phyloP scores from a whole-genome alignment of 2,329 filamentous ascomycete species.

The Spiromastix sp. region DNA sequence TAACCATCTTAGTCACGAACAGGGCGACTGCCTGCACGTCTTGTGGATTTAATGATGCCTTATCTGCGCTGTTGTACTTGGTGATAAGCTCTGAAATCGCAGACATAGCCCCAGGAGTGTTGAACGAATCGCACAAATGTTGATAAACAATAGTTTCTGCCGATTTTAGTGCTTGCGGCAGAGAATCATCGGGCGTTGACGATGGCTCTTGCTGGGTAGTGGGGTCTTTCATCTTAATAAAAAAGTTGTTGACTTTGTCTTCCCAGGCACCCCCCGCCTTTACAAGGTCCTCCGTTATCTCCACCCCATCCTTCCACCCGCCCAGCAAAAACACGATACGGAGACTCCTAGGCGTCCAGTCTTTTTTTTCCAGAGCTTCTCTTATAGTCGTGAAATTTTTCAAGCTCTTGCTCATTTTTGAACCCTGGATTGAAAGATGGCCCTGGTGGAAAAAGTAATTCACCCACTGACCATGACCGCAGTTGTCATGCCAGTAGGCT shows the following conservation, averaged over 20 bases:
- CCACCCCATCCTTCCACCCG: conserved; percentile 81
- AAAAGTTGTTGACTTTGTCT: conserved; percentile 62
- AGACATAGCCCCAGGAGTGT: conserved; percentile 71
- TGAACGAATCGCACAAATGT: conserved; percentile 74
- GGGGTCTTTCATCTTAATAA: conserved; percentile 47
- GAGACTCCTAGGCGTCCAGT: conserved; percentile 69
- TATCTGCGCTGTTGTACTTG: conserved; percentile 55
- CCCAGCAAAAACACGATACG: conserved; percentile 81
- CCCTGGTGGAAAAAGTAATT: conserved; percentile 97
- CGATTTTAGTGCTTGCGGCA: conserved; percentile 40
- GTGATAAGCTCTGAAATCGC: conserved; percentile 69
- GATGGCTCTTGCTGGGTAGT: conserved; percentile 17
- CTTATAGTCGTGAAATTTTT: conserved; percentile 95
- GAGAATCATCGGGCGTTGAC: conserved; percentile 26
- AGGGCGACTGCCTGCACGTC: conserved; percentile 49
- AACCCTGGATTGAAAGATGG: conserved; percentile 76
- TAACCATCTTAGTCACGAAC: conserved; percentile 75
- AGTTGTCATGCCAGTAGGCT: conserved; percentile 57
- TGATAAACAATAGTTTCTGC: conserved; percentile 49
- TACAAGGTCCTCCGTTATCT: conserved; percentile 77
- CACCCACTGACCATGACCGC: conserved; percentile 60
- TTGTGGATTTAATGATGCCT: conserved; percentile 34
- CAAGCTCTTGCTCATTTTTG: conserved; percentile 90
- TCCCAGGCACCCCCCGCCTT: conserved; percentile 70
- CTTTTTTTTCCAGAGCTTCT: conserved; percentile 58